Conservation (phyloP, 176 grass and related monocot genomes). For the Otatea glauca region DNA sequence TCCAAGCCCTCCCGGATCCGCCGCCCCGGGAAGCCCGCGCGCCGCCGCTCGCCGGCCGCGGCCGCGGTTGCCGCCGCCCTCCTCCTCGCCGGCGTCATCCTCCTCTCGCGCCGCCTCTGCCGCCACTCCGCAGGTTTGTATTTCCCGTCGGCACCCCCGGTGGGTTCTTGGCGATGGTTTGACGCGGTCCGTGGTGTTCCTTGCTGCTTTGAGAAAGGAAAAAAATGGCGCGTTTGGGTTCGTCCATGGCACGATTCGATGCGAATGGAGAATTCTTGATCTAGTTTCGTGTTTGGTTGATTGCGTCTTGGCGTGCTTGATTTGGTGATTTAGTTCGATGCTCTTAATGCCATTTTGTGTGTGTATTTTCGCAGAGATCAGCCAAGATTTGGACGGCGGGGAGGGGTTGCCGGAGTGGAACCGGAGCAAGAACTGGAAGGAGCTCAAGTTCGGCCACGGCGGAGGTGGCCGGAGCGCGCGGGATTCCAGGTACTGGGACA, state of each 20-base stretch:
- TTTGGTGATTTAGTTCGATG: slow-evolving; percentile 1
- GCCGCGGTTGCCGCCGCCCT: slow-evolving; percentile 39
- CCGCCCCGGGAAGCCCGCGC: slow-evolving; percentile 61
- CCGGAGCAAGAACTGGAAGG: slow-evolving; percentile 60
- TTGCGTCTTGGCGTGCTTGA: slow-evolving; percentile 15
- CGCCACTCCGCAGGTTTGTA: slow-evolving; percentile 46
- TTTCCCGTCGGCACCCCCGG: not conserved
- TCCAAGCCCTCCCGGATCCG: slow-evolving; percentile 79
- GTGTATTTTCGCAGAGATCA: slow-evolving; percentile 49
- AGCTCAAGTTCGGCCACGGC: slow-evolving; percentile 79
- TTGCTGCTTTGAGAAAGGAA: not conserved
- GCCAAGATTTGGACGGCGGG: slow-evolving; percentile 44
- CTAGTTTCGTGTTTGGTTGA: slow-evolving; percentile 14
- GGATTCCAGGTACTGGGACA: slow-evolving; percentile 90
- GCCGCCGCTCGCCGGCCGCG: slow-evolving; percentile 51
- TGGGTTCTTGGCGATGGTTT: slow-evolving; percentile 23
- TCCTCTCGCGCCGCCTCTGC: slow-evolving; percentile 59
- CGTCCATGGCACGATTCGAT: not conserved
- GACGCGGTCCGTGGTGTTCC: slow-evolving; percentile 3
- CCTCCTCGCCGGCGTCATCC: slow-evolving; percentile 63
- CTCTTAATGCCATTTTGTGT: not conserved
- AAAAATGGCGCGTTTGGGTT: not conserved
- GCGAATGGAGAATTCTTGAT: slow-evolving; percentile 12
- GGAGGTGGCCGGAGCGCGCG: slow-evolving; percentile 54
- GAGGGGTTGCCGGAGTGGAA: slow-evolving; percentile 57